Percentiles rank a stretch among this genome's conserved stretches.
Evolutionary conservation across 768 basidiomycete species (phyloP).

Genomic region (Tylopilus vinaceipallidus): DNA sequence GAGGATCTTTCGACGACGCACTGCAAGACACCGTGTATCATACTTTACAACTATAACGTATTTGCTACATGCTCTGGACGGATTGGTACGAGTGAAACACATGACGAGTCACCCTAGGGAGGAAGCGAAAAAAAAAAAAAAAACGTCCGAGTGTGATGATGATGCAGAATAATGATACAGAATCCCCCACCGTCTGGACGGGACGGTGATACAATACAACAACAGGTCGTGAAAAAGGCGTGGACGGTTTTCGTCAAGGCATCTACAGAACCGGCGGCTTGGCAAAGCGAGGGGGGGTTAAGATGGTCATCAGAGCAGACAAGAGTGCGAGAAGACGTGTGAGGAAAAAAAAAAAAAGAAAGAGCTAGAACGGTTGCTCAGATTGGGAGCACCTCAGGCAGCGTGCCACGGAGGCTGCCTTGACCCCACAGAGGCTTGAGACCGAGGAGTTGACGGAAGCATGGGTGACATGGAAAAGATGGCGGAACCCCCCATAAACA

Average conservation of each 20-base stretch:
- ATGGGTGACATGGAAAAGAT: slow-evolving; percentile 21
- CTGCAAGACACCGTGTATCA: slow-evolving; percentile 20
- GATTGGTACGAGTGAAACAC: slow-evolving; percentile 25
- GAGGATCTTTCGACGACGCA: background rate
- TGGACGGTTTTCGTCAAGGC: slow-evolving; percentile 28
- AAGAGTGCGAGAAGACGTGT: slow-evolving; percentile 5
- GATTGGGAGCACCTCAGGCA: too few relatives aligned
- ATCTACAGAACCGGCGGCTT: too few relatives aligned
- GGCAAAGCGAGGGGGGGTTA: too few relatives aligned
- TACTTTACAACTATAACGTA: slow-evolving; percentile 39
- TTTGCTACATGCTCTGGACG: slow-evolving; percentile 31
- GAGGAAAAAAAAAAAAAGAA: slow-evolving; percentile 1
- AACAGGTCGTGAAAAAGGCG: slow-evolving; percentile 26
- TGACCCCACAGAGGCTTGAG: too few relatives aligned
- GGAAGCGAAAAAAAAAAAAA: too few relatives aligned
- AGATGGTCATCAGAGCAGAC: too few relatives aligned
- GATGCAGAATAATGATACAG: slow-evolving; percentile 38
- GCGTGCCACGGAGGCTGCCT: slow-evolving; percentile 21
- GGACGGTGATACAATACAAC: slow-evolving; percentile 31
- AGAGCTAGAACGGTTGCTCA: background rate
- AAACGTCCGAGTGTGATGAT: slow-evolving; percentile 25
- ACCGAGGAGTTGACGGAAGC: slow-evolving; percentile 26
- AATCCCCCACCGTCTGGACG: slow-evolving; percentile 18
- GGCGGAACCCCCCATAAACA: slow-evolving; percentile 19
- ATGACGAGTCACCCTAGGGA: slow-evolving; percentile 8